These are phyloP conservation scores for Starmerella vaccinii DNA, from an alignment of 805 yeast species.

Conservation along the genomic window DNA sequence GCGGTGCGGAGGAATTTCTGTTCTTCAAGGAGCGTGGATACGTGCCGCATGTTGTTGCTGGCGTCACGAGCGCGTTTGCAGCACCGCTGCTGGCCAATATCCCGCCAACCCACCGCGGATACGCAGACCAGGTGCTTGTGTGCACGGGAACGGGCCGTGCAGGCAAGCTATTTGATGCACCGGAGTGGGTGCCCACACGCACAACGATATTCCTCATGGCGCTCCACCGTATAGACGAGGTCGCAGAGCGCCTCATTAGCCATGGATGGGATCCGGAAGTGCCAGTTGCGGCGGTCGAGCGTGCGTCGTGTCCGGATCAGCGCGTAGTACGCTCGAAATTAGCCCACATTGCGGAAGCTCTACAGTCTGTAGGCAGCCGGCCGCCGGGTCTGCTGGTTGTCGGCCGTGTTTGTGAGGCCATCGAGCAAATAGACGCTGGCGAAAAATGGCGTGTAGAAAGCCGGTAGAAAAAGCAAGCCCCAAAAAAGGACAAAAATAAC, in stretches of 20 bases:
- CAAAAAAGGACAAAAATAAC: no score
- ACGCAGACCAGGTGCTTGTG: constrained; percentile 81
- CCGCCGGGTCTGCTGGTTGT: constrained; percentile 87
- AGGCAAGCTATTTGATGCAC: constrained; percentile 70
- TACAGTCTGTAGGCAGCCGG: constrained; percentile 67
- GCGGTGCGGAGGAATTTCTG: constrained; percentile 86
- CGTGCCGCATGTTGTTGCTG: constrained; percentile 68
- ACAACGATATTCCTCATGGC: constrained; percentile 89
- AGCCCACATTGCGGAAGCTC: constrained; percentile 56
- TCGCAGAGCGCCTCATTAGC: constrained; percentile 35
- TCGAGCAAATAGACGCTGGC: constrained; percentile 25
- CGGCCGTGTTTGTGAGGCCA: constrained; percentile 64
- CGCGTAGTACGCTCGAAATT: constrained; percentile 68
- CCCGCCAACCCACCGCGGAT: constrained; percentile 86
- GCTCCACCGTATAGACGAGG: constrained; percentile 50
- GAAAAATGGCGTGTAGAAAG: constrained; percentile 42
- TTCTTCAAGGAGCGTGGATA: constrained; percentile 61
- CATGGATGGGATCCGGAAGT: constrained; percentile 59
- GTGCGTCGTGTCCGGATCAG: constrained; percentile 92
- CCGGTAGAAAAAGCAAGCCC: constrained; percentile 19
- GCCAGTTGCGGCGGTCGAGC: constrained; percentile 78
- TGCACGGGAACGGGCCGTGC: constrained; percentile 92
- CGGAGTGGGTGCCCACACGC: constrained; percentile 59
- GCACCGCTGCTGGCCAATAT: constrained; percentile 74
- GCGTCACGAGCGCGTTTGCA: constrained; percentile 79